Evolutionary conservation across 164 flowering plant genomes (phyloP).

Genomic region (Kalanchoe fedtschenkoi): DNA sequence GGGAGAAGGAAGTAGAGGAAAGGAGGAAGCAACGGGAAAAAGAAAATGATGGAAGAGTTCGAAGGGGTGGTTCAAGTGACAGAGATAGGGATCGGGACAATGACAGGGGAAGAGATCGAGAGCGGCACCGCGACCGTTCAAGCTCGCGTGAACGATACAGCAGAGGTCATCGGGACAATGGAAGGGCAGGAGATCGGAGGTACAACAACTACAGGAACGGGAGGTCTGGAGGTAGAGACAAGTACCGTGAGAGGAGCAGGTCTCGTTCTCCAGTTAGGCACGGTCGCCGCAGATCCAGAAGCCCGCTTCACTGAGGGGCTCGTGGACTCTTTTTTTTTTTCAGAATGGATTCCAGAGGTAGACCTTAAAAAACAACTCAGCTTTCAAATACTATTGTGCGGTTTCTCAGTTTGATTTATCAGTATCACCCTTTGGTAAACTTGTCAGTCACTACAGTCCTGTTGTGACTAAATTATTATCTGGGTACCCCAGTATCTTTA

Average conservation of each 20-base stretch:
- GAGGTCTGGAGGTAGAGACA: conserved; percentile 59
- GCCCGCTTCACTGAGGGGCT: conserved; percentile 50
- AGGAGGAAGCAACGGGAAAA: conserved; percentile 62
- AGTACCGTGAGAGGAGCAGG: conserved; percentile 60
- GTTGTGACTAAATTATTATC: too few relatives aligned
- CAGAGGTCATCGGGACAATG: conserved; percentile 55
- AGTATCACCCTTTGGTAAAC: background rate
- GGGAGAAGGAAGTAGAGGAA: conserved; percentile 92
- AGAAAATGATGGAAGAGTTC: conserved; percentile 45
- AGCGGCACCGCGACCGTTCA: conserved; percentile 31
- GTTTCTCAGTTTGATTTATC: background rate
- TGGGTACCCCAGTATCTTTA: background rate
- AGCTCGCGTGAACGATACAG: conserved; percentile 53
- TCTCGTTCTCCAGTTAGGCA: conserved; percentile 72
- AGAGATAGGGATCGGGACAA: conserved; percentile 59
- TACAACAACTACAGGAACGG: conserved; percentile 45
- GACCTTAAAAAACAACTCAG: conserved; percentile 14
- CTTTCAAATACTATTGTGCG: background rate
- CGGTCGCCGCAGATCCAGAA: conserved; percentile 57
- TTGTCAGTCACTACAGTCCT: background rate
- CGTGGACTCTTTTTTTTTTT: conserved; percentile 24
- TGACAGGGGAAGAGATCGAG: conserved; percentile 42
- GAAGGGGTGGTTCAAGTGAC: conserved; percentile 60
- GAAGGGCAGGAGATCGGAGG: conserved; percentile 47
- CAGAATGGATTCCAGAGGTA: conserved; percentile 54